phyloP scores from a whole-genome alignment of 768 basidiomycete genomes.

The Podaxis carcinomalis region DNA sequence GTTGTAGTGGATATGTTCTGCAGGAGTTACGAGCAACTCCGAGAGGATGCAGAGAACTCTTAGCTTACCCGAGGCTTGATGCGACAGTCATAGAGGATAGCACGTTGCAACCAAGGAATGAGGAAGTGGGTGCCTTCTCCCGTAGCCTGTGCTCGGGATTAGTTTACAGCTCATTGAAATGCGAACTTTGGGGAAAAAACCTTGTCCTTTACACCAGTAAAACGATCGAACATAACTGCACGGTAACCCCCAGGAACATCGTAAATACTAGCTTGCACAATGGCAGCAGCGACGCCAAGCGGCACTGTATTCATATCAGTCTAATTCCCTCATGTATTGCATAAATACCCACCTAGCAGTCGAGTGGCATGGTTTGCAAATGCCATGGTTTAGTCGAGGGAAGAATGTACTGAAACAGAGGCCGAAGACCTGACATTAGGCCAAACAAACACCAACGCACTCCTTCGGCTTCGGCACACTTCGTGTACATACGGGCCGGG shows the following conservation, averaged over 20 bases:
- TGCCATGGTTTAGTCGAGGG: constrained; percentile 36
- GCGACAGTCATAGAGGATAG: constrained; percentile 95
- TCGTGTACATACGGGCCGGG: not conserved
- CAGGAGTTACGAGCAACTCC: constrained; percentile 11
- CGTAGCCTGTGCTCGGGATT: constrained; percentile 51
- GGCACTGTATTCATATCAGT: constrained; percentile 31
- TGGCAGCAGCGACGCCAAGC: constrained; percentile 39
- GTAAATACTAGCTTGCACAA: constrained; percentile 49
- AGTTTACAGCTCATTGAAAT: not conserved
- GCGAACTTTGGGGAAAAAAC: constrained; percentile 32
- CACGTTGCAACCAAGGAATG: constrained; percentile 92
- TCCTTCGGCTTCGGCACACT: constrained; percentile 10
- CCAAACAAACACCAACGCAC: constrained; percentile 17
- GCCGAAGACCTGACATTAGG: constrained; percentile 5
- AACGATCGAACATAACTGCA: constrained; percentile 98
- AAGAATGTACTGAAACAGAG: constrained; percentile 10
- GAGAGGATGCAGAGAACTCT: not conserved
- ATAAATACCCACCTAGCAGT: constrained; percentile 12
- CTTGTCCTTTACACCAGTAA: constrained; percentile 82
- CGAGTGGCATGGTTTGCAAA: constrained; percentile 32
- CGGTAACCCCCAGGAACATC: constrained; percentile 89
- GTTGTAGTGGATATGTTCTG: constrained; percentile 99
- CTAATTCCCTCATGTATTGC: constrained; percentile 18
- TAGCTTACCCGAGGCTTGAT: constrained; percentile 86
- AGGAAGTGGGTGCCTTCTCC: constrained; percentile 96